These are phyloP conservation scores for Laetiporus sulphureus DNA, from an alignment of 1,284 basidiomycete genomes.

Conservation along the genomic window DNA sequence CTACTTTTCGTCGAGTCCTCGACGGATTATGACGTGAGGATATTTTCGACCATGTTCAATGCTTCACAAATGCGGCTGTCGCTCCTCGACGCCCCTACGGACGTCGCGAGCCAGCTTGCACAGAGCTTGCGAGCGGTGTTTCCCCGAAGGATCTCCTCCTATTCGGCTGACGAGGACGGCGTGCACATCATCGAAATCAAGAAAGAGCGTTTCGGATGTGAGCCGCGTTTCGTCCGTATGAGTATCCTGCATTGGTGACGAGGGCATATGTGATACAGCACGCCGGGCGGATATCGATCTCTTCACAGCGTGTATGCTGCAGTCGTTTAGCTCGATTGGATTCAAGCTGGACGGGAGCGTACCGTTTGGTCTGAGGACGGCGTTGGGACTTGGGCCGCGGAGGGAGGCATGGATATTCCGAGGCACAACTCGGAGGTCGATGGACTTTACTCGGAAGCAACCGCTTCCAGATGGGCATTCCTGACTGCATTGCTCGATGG, in stretches of 20 bases:
- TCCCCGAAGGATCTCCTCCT: conserved; percentile 42
- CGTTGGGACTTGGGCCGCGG: conserved; percentile 34
- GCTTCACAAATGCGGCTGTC: conserved; percentile 48
- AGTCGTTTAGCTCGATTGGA: conserved; percentile 33
- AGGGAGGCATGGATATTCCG: conserved; percentile 45
- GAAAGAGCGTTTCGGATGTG: conserved; percentile 30
- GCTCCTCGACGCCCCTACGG: conserved; percentile 48
- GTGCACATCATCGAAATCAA: conserved; percentile 45
- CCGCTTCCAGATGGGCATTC: background rate
- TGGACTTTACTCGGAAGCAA: background rate
- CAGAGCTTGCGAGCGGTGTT: conserved; percentile 27
- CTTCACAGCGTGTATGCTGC: conserved; percentile 36
- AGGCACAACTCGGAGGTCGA: conserved; percentile 12
- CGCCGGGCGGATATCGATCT: conserved; percentile 29
- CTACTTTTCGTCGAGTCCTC: conserved; percentile 48
- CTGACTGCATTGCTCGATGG: background rate
- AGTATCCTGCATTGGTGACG: background rate
- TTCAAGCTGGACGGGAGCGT: conserved; percentile 43
- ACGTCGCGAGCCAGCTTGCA: conserved; percentile 21
- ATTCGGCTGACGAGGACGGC: conserved; percentile 41
- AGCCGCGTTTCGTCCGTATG: conserved; percentile 6
- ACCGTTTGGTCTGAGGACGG: conserved; percentile 33
- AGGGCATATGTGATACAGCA: background rate
- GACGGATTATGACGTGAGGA: conserved; percentile 35
- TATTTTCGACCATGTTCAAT: conserved; percentile 59